Evolutionary conservation across 164 flowering plant species (phyloP).

Genomic region (Magnolia sinica): DNA sequence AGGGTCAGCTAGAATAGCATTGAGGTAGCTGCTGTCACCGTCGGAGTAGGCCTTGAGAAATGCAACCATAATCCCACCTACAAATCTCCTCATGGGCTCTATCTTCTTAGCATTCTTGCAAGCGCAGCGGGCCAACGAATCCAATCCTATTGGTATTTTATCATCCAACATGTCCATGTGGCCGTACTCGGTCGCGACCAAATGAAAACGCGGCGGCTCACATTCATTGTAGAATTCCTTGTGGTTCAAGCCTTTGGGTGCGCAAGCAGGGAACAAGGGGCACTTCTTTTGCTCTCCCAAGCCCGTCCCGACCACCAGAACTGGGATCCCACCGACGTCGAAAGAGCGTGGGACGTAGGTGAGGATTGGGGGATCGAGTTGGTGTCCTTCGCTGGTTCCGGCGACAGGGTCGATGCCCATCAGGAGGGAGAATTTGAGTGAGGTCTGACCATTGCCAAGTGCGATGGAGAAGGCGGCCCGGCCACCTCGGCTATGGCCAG

Average conservation of each 20-base stretch:
- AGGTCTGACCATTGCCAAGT: conserved; percentile 8
- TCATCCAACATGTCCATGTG: conserved; percentile 38
- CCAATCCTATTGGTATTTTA: background rate
- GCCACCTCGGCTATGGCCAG: conserved; percentile 63
- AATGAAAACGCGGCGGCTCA: conserved; percentile 22
- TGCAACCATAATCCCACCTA: conserved; percentile 46
- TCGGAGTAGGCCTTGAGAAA: conserved; percentile 32
- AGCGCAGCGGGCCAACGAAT: background rate
- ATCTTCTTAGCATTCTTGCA: conserved; percentile 28
- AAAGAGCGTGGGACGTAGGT: conserved; percentile 28
- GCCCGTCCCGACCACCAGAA: conserved; percentile 47
- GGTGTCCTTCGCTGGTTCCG: conserved; percentile 19
- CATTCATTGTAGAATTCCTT: conserved; percentile 28
- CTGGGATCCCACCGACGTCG: conserved; percentile 40
- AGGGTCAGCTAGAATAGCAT: conserved; percentile 25
- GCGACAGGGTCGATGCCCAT: conserved; percentile 54
- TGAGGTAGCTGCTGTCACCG: conserved; percentile 28
- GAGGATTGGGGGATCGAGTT: conserved; percentile 26
- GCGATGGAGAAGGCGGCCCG: conserved; percentile 47
- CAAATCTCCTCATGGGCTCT: conserved; percentile 34
- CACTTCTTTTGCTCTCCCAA: conserved; percentile 19
- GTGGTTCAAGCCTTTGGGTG: conserved; percentile 36
- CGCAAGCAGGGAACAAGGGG: conserved; percentile 24
- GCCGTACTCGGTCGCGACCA: conserved; percentile 35
- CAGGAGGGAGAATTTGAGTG: conserved; percentile 28